Evolutionary conservation across 2,329 filamentous ascomycete species (phyloP), one percentile per base, ranked within the genome.

Genomic region (Xylariaceae sp.): DNA sequence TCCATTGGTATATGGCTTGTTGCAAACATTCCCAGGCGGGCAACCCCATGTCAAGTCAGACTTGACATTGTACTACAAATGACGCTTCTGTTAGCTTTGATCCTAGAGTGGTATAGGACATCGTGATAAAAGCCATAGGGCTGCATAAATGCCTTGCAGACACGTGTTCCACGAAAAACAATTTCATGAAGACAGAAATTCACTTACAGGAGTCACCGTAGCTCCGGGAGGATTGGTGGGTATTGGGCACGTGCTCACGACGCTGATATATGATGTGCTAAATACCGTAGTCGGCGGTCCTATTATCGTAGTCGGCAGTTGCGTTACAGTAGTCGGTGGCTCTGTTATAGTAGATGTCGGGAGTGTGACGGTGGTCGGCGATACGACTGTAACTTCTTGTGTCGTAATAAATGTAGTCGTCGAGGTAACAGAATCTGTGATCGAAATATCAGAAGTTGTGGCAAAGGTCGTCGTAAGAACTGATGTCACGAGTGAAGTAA

Each of bases 31-130:
- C 23, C 77, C 76, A 2, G 77, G 75, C 11, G 50, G 40, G 57
- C 79, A 82, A 40, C 78, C 79, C 67, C 72, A 81, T 0, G 75
- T 77, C 32, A 63, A 64, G 42, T 76, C 54, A 2, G 72, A 73
- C 16, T 54, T 55, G 4, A 61, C 55, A 33, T 66, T 46, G 12
- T 72, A 64, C 2, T 60, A n/a, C n/a, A n/a, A n/a, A n/a, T n/a
- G n/a, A 32, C 27, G 27, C 16, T 29, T 29, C 14, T 32, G 27
- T 32, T 16, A 32, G 27, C 27, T 14, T 32, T n/a, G n/a, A n/a
- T n/a, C n/a, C n/a, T n/a, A n/a, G n/a, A n/a, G n/a, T n/a, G n/a
- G n/a, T n/a, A n/a, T n/a, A n/a, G n/a, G n/a, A n/a, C n/a, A n/a
- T n/a, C n/a, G n/a, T n/a, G n/a, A n/a, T n/a, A n/a, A n/a, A n/a